A percentile compares a stretch with the other conserved stretches of the same genome.
Conservation (phyloP, 2,329 filamentous ascomycete species). For the Pezicula neosporulosa region DNA sequence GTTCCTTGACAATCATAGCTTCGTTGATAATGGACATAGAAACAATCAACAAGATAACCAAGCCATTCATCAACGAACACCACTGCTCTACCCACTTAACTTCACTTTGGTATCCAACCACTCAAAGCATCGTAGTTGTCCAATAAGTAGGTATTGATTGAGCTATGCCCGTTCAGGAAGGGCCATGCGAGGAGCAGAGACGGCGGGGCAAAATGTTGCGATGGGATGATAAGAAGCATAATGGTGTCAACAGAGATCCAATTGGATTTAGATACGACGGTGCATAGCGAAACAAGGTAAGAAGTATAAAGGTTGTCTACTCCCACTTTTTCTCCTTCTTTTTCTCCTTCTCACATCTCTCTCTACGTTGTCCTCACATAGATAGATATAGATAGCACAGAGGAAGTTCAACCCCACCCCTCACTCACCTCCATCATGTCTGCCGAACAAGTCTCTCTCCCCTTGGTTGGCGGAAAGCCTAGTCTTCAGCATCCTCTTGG, state of each 20-base stretch:
- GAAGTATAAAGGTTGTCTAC: neutral
- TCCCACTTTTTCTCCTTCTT: neutral
- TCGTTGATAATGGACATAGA: no score
- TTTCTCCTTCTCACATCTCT: neutral
- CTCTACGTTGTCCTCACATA: no score
- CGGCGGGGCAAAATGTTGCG: constrained; percentile 9
- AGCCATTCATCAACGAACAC: no score
- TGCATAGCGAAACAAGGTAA: neutral
- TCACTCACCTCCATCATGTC: constrained; percentile 13
- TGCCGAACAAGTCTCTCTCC: constrained; percentile 21
- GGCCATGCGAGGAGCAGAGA: constrained; percentile 12
- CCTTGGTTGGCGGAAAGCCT: constrained; percentile 16
- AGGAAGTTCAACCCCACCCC: no score
- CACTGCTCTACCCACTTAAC: no score
- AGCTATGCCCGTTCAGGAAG: constrained; percentile 13
- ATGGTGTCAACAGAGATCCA: neutral
- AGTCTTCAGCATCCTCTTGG: constrained; percentile 50
- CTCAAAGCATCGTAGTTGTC: no score
- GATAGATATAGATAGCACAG: no score
- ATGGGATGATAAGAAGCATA: constrained; percentile 8
- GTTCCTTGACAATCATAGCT: no score
- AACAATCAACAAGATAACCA: no score
- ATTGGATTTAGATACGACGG: neutral
- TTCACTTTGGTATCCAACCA: no score
- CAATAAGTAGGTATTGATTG: no score